phyloP scores from a whole-genome alignment of 371 early-diverging fungal species.

The Mucor piriformis region DNA sequence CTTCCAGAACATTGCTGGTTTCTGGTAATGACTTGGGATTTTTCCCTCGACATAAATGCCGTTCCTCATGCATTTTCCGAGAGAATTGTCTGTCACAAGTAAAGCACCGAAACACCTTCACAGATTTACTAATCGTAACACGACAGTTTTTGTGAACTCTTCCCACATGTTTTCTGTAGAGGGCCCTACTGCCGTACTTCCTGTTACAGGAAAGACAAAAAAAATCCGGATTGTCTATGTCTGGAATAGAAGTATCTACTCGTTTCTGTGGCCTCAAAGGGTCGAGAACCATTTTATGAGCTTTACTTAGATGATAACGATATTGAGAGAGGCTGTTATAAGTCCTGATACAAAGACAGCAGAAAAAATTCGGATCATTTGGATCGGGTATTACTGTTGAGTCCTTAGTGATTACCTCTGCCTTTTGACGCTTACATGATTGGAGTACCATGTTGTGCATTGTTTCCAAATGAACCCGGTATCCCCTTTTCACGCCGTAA shows the following conservation, averaged over 20 bases:
- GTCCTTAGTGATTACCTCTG: not conserved
- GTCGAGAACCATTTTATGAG: not conserved
- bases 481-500: not conserved
- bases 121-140: too few species aligned
- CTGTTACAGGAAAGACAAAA: not conserved
- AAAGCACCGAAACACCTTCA: too few species aligned
- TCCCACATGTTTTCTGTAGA: not conserved
- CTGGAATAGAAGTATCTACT: not conserved
- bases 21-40: too few species aligned
- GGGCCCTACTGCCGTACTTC: not conserved
- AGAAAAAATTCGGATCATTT: not conserved
- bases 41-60: not conserved
- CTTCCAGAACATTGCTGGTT: too few species aligned
- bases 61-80: too few species aligned
- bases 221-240: not conserved
- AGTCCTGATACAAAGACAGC: not conserved
- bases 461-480: too few species aligned
- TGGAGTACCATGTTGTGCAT: too few species aligned
- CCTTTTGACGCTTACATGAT: too few species aligned
- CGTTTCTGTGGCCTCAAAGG: not conserved
- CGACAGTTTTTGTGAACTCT: not conserved
- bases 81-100: too few species aligned
- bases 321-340: not conserved
- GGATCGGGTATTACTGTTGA: not conserved
- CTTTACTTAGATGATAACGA: not conserved